These are phyloP conservation scores for Colletotrichum sp. DNA, from an alignment of 2,329 filamentous ascomycete species.

Conservation along the genomic window DNA sequence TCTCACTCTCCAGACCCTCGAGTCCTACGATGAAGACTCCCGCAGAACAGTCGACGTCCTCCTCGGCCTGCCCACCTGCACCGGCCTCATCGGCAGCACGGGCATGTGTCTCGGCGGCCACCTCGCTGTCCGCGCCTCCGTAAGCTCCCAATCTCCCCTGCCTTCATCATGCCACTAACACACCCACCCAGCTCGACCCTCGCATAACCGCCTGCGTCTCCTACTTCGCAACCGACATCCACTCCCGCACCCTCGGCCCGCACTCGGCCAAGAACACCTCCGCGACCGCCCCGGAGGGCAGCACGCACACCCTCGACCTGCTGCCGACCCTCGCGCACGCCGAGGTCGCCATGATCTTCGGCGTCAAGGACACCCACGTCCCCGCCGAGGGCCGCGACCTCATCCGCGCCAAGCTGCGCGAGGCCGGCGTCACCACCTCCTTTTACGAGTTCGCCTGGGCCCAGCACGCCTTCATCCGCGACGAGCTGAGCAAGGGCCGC, in stretches of 20 bases:
- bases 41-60: constrained; percentile 72
- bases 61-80: constrained; percentile 77
- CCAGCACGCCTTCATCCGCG: constrained; percentile 92
- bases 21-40: constrained; percentile 85
- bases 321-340: constrained; percentile 74
- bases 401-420: constrained; percentile 82
- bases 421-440: constrained; percentile 74
- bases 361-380: constrained; percentile 89
- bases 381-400: constrained; percentile 82
- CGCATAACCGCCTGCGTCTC: constrained; percentile 79
- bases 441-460: constrained; percentile 94
- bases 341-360: constrained; percentile 89
- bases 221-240: constrained; percentile 94
- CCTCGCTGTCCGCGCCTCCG: constrained; percentile 67
- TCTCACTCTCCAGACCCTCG: constrained; percentile 58
- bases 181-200: constrained; percentile 63
- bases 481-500: constrained; percentile 91
- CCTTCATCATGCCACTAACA: neutral
- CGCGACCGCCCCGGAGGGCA: constrained; percentile 37
- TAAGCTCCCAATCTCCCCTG: constrained; percentile 34
- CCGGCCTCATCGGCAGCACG: constrained; percentile 76
- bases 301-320: constrained; percentile 57
- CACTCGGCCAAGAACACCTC: constrained; percentile 53
- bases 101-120: constrained; percentile 96
- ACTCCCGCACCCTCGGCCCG: constrained; percentile 77